Conservation (phyloP, 106 monocot genomes). For the Dioscorea zingiberensis region DNA sequence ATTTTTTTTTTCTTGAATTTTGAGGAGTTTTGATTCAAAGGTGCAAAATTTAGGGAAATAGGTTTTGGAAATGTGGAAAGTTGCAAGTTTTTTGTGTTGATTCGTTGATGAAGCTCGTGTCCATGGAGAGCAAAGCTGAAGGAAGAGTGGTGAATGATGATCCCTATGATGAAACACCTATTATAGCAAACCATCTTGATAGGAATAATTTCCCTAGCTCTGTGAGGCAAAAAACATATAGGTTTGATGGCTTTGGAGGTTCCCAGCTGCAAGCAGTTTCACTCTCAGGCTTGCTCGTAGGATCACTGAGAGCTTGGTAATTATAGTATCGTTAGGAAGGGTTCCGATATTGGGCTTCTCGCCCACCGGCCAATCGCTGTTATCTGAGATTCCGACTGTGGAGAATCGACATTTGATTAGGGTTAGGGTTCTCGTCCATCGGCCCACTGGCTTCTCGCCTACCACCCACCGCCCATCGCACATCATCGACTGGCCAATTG, state of each 20-base stretch:
- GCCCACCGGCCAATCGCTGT: background rate
- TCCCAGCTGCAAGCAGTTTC: slow-evolving; percentile 4
- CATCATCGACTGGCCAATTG: too few relatives aligned
- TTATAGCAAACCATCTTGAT: background rate
- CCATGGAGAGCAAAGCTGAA: background rate
- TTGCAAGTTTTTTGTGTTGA: background rate
- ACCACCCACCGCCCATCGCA: too few relatives aligned
- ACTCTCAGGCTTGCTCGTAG: slow-evolving; percentile 8
- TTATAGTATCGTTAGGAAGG: slow-evolving; percentile 8
- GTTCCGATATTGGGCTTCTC: slow-evolving; percentile 16
- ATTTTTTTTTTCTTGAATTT: too few relatives aligned
- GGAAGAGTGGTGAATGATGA: background rate
- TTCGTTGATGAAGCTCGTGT: background rate
- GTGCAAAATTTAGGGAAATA: too few relatives aligned
- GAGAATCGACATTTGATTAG: background rate
- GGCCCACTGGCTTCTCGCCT: too few relatives aligned
- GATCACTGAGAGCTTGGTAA: slow-evolving; percentile 15
- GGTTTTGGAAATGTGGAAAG: too few relatives aligned
- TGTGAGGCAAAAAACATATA: slow-evolving; percentile 7
- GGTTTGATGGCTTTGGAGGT: background rate
- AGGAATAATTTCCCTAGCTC: slow-evolving; percentile 4
- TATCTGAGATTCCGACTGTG: slow-evolving; percentile 9
- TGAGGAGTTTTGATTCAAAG: too few relatives aligned
- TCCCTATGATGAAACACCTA: background rate
- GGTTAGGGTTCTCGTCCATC: too few relatives aligned